phyloP scores from a whole-genome alignment of 1,284 basidiomycete genomes.

The Porodaedalea pini region DNA sequence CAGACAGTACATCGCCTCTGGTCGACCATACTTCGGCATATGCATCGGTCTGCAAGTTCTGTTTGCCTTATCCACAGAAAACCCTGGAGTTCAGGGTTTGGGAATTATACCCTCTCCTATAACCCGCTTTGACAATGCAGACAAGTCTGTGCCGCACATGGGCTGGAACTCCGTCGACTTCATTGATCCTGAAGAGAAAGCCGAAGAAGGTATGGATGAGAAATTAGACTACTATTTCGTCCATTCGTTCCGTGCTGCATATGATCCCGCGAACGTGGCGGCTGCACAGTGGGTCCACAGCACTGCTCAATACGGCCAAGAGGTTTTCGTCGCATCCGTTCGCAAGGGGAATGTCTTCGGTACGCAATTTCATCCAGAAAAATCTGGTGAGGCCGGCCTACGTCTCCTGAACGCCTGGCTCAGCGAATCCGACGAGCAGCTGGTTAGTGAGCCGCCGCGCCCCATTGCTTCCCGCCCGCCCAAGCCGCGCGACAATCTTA shows the following conservation, averaged over 20 bases:
- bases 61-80: conserved; percentile 84
- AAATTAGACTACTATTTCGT: conserved; percentile 90
- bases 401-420: conserved; percentile 84
- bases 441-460: conserved; percentile 25
- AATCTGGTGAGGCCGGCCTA: conserved; percentile 91
- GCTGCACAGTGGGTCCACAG: conserved; percentile 78
- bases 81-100: conserved; percentile 55
- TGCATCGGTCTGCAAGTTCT: conserved; percentile 98
- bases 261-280: conserved; percentile 54
- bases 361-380: conserved; percentile 98
- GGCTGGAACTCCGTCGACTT: conserved; percentile 87
- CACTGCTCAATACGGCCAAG: conserved; percentile 89
- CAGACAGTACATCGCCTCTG: conserved; percentile 80
- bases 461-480: conserved; percentile 37
- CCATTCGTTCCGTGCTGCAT: conserved; percentile 88
- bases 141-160: conserved; percentile 96
- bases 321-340: conserved; percentile 88
- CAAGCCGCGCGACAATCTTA: conserved; percentile 60
- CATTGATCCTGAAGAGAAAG: conserved; percentile 42
- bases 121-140: conserved; percentile 57
- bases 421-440: conserved; percentile 44
- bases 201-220: conserved; percentile 43
- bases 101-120: conserved; percentile 71
- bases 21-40: conserved; percentile 95
- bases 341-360: conserved; percentile 87